Evolutionary conservation across 352 stramenopile species (phyloP).

Genomic region (Phytophthora pisi): DNA sequence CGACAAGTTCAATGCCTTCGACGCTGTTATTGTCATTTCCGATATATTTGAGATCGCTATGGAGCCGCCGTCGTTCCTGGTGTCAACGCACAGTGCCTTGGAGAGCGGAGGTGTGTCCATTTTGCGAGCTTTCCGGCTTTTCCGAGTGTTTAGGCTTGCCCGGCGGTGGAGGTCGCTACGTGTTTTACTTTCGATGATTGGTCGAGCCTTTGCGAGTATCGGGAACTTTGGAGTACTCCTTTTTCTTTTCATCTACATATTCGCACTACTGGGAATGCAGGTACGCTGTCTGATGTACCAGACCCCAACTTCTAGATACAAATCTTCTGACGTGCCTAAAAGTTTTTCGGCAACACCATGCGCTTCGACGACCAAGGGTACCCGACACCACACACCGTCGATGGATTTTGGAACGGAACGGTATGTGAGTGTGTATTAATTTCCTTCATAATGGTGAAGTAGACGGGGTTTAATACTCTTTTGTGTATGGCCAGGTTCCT

Average conservation of each 20-base stretch:
- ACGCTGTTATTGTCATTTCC: conserved; percentile 67
- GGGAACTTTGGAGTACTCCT: not conserved
- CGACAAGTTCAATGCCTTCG: conserved; percentile 80
- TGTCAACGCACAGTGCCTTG: not conserved
- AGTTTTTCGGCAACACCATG: not conserved
- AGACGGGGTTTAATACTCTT: too few relatives aligned
- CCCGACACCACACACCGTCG: conserved; percentile 4
- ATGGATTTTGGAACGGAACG: conserved; percentile 62
- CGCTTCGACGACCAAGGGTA: not conserved
- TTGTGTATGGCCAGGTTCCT: conserved; percentile 37
- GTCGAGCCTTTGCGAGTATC: not conserved
- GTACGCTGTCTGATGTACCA: not conserved
- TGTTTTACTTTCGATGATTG: not conserved
- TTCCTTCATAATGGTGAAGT: too few relatives aligned
- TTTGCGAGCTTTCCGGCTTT: not conserved
- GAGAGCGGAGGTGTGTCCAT: not conserved
- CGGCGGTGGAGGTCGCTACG: not conserved
- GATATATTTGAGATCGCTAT: not conserved
- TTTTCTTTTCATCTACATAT: conserved; percentile 1
- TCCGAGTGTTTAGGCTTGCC: not conserved
- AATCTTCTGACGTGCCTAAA: not conserved
- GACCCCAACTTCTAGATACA: not conserved
- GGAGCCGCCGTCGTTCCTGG: not conserved
- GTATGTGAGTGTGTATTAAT: conserved; percentile 25
- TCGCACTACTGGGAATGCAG: not conserved